A percentile compares a stretch with the other conserved stretches of the same genome.
Conservation (phyloP, 495 filamentous ascomycete species). For the Hypomontagnella submonticulosa region DNA sequence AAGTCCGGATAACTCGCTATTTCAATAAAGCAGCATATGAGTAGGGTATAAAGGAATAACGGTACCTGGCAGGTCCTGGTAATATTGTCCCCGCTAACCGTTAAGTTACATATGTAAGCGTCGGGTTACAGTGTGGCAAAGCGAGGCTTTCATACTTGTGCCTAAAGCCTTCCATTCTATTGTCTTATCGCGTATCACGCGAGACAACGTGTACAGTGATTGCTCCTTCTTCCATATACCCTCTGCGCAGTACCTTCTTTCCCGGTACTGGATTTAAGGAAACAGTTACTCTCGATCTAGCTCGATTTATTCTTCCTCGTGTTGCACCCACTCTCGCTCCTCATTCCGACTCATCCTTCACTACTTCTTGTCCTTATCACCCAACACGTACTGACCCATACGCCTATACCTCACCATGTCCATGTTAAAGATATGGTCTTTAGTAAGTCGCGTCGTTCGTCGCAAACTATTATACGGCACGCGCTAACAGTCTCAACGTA, state of each 20-base stretch:
- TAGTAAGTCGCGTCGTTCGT: conserved; percentile 69
- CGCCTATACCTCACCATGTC: conserved; percentile 18
- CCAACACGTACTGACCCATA: neutral
- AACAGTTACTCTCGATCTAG: neutral
- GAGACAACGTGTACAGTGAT: neutral
- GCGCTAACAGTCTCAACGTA: conserved; percentile 50
- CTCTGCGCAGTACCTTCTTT: neutral
- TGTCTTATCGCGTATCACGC: conserved; percentile 28
- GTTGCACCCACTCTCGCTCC: neutral
- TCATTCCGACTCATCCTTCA: too few relatives aligned
- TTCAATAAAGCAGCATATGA: neutral
- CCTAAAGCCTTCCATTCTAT: conserved; percentile 7
- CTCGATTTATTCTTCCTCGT: neutral
- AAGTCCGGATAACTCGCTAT: neutral
- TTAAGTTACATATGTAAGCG: too few relatives aligned
- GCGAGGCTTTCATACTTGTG: conserved; percentile 25
- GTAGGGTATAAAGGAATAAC: too few relatives aligned
- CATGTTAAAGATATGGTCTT: conserved; percentile 99
- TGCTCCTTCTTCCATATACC: neutral
- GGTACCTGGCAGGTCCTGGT: neutral
- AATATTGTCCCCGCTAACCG: too few relatives aligned
- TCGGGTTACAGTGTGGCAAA: conserved; percentile 14
- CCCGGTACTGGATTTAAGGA: neutral
- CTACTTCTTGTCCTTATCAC: neutral
- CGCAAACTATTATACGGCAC: neutral